phyloP scores from a whole-genome alignment of 495 filamentous ascomycete genomes.

The Halenospora varia region DNA sequence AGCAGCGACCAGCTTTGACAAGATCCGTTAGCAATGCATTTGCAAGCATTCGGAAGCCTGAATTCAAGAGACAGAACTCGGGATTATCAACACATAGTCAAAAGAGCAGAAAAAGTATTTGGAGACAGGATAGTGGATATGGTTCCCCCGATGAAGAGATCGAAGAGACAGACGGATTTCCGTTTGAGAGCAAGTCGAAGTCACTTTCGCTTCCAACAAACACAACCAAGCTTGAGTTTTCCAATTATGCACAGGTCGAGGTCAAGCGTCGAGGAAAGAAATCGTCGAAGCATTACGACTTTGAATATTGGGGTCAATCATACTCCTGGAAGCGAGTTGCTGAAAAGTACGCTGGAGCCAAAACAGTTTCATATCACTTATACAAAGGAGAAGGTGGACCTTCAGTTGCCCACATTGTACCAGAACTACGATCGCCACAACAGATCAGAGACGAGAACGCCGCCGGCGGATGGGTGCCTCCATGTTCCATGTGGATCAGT shows the following conservation, averaged over 20 bases:
- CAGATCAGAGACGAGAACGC: slow-evolving; percentile 69
- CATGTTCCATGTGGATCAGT: slow-evolving; percentile 83
- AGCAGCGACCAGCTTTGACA: slow-evolving; percentile 52
- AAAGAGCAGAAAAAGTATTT: slow-evolving; percentile 31
- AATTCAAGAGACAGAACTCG: slow-evolving; percentile 46
- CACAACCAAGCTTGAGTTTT: slow-evolving; percentile 85
- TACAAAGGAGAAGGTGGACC: slow-evolving; percentile 57
- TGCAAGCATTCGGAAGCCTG: slow-evolving; percentile 58
- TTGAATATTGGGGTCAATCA: slow-evolving; percentile 26
- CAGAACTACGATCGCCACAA: slow-evolving; percentile 65
- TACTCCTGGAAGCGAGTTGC: slow-evolving; percentile 82
- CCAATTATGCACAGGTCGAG: slow-evolving; percentile 94
- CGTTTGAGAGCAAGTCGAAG: slow-evolving; percentile 28
- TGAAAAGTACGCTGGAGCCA: slow-evolving; percentile 52
- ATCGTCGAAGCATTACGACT: slow-evolving; percentile 38
- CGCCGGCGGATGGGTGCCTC: slow-evolving; percentile 88
- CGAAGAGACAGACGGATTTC: slow-evolving; percentile 38
- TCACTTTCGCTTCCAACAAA: slow-evolving; percentile 49
- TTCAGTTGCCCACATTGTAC: slow-evolving; percentile 77
- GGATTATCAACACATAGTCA: slow-evolving; percentile 35
- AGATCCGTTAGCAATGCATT: slow-evolving; percentile 74
- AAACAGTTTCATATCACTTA: slow-evolving; percentile 70
- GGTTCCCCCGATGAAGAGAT: slow-evolving; percentile 45
- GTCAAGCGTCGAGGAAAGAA: slow-evolving; percentile 68
- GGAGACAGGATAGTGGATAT: slow-evolving; percentile 57